Evolutionary conservation across 208 protist species (phyloP).

Genomic region (Acanthamoeba lenticulata): DNA sequence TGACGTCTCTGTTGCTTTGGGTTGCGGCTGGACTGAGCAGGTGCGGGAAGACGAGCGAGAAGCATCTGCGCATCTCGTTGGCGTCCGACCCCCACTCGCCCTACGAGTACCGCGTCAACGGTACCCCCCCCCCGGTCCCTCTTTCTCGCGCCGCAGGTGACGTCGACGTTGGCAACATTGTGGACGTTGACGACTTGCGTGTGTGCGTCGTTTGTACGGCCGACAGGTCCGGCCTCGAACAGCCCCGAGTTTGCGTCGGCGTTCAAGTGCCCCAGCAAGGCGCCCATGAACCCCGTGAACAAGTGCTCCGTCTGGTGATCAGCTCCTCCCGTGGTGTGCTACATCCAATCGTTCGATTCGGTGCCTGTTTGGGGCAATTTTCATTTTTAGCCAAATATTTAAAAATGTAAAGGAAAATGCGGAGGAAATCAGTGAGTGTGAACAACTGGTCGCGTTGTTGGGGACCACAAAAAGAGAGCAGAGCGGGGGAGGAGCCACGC

Average conservation of each 20-base stretch:
- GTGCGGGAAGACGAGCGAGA: background rate
- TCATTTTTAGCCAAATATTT: too few species aligned
- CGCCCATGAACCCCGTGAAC: conserved; percentile 46
- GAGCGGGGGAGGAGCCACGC: too few species aligned
- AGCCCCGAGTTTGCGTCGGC: conserved; percentile 42
- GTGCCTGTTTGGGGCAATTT: too few species aligned
- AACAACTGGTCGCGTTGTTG: too few species aligned
- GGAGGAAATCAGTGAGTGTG: too few species aligned
- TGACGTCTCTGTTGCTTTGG: background rate
- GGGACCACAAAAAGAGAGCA: too few species aligned
- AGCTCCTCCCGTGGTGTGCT: too few species aligned
- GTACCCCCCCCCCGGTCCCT: background rate
- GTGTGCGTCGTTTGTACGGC: background rate
- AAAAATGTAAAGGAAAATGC: too few species aligned
- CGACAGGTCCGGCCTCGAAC: background rate
- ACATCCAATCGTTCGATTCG: too few species aligned
- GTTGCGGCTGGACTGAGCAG: background rate
- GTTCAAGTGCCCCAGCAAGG: background rate
- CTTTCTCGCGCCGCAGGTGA: background rate
- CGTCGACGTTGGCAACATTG: too few species aligned
- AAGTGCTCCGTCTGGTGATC: conserved; percentile 55
- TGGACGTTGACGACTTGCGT: too few species aligned
- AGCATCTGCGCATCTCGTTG: background rate
- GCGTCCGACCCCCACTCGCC: conserved; percentile 15
- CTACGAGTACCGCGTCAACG: conserved; percentile 37